Evolutionary conservation across 2,329 filamentous ascomycete genomes (phyloP).

Genomic region (Aspergillus jensenii): DNA sequence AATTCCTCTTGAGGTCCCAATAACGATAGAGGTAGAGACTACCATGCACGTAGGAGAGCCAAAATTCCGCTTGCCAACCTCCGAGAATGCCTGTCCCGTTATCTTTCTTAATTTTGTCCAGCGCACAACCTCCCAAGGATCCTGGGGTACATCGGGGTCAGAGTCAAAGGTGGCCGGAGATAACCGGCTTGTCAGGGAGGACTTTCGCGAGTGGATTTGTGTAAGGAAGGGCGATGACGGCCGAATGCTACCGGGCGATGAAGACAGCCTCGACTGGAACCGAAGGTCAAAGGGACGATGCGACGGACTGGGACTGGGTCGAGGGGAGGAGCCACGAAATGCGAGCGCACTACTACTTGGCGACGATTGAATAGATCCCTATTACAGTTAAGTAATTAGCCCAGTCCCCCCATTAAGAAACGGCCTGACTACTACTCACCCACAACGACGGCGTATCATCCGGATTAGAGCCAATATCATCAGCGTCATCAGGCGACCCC

Average conservation of each 20-base stretch:
- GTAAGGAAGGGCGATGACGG: conserved; percentile 76
- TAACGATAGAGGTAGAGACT: conserved; percentile 81
- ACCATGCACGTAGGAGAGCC: conserved; percentile 86
- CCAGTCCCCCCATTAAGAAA: conserved; percentile 56
- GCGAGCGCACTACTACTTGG: conserved; percentile 73
- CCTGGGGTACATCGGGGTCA: conserved; percentile 69
- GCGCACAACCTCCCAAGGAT: conserved; percentile 94
- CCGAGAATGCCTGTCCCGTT: conserved; percentile 85
- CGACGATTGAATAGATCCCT: conserved; percentile 58
- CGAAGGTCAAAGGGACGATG: conserved; percentile 92
- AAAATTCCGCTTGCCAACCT: conserved; percentile 88
- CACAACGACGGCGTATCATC: conserved; percentile 84
- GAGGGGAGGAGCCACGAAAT: conserved; percentile 67
- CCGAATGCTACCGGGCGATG: conserved; percentile 61
- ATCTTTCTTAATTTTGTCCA: conserved; percentile 95
- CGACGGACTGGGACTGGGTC: conserved; percentile 73
- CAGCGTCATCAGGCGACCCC: conserved; percentile 44
- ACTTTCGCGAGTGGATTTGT: conserved; percentile 74
- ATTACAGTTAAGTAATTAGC: conserved; percentile 27
- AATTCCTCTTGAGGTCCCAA: conserved; percentile 92
- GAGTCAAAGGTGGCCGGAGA: conserved; percentile 57
- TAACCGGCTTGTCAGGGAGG: conserved; percentile 72
- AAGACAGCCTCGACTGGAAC: conserved; percentile 83
- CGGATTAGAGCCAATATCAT: conserved; percentile 72
- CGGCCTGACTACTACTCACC: conserved; percentile 52